phyloP scores from a whole-genome alignment of 768 basidiomycete genomes.

The Trametes coccinea region DNA sequence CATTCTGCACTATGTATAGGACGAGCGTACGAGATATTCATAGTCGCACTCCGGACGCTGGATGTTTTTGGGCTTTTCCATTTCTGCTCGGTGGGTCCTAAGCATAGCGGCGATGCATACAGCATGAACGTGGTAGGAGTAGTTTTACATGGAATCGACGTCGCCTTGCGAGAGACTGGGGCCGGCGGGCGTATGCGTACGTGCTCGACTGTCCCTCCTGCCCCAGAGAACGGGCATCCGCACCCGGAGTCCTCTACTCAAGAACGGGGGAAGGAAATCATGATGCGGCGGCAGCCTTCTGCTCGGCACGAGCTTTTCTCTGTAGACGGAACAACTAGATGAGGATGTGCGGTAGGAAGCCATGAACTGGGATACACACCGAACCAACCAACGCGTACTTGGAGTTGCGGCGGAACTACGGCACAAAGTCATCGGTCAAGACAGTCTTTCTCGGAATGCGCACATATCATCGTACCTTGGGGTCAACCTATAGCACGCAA shows the following conservation, averaged over 20 bases:
- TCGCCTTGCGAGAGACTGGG: conserved; percentile 19
- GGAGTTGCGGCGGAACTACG: conserved; percentile 84
- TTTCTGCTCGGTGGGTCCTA: conserved; percentile 30
- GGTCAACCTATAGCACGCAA: conserved; percentile 58
- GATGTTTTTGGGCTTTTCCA: conserved; percentile 32
- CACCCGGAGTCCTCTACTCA: background rate
- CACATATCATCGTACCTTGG: conserved; percentile 56
- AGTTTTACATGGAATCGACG: conserved; percentile 27
- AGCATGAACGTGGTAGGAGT: conserved; percentile 22
- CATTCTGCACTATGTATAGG: background rate
- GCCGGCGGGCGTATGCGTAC: conserved; percentile 10
- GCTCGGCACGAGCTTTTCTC: conserved; percentile 68
- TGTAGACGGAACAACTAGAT: conserved; percentile 30
- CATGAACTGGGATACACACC: conserved; percentile 43
- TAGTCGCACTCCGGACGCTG: background rate
- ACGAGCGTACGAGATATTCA: background rate
- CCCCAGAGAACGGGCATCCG: conserved; percentile 1
- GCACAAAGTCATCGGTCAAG: conserved; percentile 8
- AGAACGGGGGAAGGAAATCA: background rate
- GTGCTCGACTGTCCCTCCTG: conserved; percentile 3
- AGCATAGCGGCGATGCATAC: conserved; percentile 31
- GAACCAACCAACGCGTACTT: conserved; percentile 72
- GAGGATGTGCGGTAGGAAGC: background rate
- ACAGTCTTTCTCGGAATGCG: conserved; percentile 11
- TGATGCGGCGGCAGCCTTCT: conserved; percentile 47